Conservation (phyloP, 495 filamentous ascomycete species). For the Penicillium coffeae region DNA sequence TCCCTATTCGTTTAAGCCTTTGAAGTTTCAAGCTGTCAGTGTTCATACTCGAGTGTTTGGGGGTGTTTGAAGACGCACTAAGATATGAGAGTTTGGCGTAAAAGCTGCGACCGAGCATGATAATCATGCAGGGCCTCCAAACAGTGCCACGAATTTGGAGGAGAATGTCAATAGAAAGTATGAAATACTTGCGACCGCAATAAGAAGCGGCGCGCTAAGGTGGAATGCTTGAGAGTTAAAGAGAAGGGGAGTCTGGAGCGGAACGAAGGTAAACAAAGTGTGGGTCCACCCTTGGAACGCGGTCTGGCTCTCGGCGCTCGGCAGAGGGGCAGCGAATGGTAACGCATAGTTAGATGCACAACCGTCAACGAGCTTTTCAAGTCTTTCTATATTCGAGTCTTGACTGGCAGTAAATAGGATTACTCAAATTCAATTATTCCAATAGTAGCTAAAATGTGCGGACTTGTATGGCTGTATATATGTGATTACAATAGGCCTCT, state of each 20-base stretch:
- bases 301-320: too few relatives aligned
- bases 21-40: constrained; percentile 4
- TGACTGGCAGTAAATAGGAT: too few relatives aligned
- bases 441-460: too few relatives aligned
- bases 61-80: not conserved
- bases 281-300: not conserved
- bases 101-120: constrained; percentile 14
- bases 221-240: constrained; percentile 2
- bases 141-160: constrained; percentile 2
- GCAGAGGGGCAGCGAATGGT: too few relatives aligned
- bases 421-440: too few relatives aligned
- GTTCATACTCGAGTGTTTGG: not conserved
- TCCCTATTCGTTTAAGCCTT: constrained; percentile 5
- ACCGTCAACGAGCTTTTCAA: too few relatives aligned
- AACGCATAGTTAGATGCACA: too few relatives aligned
- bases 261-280: not conserved
- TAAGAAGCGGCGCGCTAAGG: constrained; percentile 8
- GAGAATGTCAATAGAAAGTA: not conserved
- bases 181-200: constrained; percentile 10
- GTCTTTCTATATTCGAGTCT: too few relatives aligned
- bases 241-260: not conserved
- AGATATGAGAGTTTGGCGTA: constrained; percentile 1
- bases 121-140: constrained; percentile 7
- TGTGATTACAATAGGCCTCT: too few relatives aligned
- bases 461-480: too few relatives aligned